Evolutionary conservation across 495 filamentous ascomycete species (phyloP), one percentile per base, ranked within the genome.

Genomic region (Clohesyomyces aquaticus): DNA sequence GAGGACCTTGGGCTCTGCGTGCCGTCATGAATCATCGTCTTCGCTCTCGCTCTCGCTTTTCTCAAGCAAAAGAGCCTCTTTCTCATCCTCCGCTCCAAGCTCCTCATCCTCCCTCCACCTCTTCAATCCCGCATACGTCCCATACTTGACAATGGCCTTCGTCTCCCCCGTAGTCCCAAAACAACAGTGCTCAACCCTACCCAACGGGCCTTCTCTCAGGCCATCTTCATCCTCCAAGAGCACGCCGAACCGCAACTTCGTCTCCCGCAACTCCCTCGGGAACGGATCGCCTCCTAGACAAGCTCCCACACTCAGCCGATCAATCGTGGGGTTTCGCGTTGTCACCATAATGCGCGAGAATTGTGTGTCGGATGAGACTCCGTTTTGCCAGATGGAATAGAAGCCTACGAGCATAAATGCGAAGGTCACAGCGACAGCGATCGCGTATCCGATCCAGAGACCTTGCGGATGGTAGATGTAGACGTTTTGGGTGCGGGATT

Each of bases 341-440:
- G 76, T 78, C 46, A 77, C 76, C 32, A 78, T 58, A 54, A 78
- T 77, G 41, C 75, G 77, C 0, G 75, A 76, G 61, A 78, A 78
- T 4, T 67, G 68, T 2, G 70, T 77, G 32, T 78, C 76, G 16
- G 72, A 76, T 0, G 69, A 67, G 19, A 77, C 71, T 3, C 76
- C 76, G 38, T 78, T 78, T 35, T 66, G 59, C 9, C 38, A 46
- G 0, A 78, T 66, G 12, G 74, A 69, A 28, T 65, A 60, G 3
- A 55, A 65, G 46, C 77, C 77, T 6, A 76, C 54, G 3, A 75
- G 19, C 12, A 76, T 64, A 19, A 66, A 75, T 19, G 54, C 46
- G 2, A 75, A 51, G 1, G 76, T 59, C 11, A 72, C 11, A 1
- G 61, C 29, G 32, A 78, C 72, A 11, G 62, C 73, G 41, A 77